Conservation (phyloP, 1,139 yeast species). For the Suhomyces anneliseae region DNA sequence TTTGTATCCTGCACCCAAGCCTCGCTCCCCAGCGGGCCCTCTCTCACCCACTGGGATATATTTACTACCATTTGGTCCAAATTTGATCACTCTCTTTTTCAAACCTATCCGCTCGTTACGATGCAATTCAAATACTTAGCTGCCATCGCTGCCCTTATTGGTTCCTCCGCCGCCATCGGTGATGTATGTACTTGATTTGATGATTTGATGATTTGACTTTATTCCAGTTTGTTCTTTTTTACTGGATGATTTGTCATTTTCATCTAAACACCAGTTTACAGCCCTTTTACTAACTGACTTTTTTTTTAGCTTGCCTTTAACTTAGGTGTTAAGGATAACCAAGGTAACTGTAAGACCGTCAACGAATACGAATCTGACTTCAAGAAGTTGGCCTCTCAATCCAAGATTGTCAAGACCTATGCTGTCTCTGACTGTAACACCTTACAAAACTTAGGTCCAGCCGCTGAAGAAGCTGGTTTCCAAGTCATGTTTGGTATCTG, state of each 20-base stretch:
- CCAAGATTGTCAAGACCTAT: slow-evolving; percentile 71
- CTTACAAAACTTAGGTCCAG: slow-evolving; percentile 79
- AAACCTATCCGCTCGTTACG: slow-evolving; percentile 10
- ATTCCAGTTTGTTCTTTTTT: neutral
- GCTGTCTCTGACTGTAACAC: slow-evolving; percentile 90
- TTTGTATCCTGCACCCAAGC: neutral
- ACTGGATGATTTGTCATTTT: slow-evolving; percentile 6
- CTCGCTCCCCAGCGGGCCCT: neutral
- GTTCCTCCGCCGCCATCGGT: slow-evolving; percentile 44
- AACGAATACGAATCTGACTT: slow-evolving; percentile 69
- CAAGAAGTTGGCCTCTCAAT: slow-evolving; percentile 51
- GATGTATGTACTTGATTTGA: slow-evolving; percentile 33
- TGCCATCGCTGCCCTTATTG: slow-evolving; percentile 36
- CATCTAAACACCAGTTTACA: too few species aligned
- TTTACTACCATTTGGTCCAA: neutral
- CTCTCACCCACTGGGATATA: neutral
- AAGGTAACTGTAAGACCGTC: slow-evolving; percentile 71
- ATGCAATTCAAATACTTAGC: slow-evolving; percentile 46
- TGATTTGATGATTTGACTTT: neutral
- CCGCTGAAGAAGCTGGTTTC: slow-evolving; percentile 75
- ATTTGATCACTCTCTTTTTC: slow-evolving; percentile 1
- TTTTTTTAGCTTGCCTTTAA: slow-evolving; percentile 60
- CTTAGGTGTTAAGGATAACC: slow-evolving; percentile 72
- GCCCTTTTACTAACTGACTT: neutral
- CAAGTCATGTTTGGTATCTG: slow-evolving; percentile 78